These are phyloP conservation scores for Tetrapisispora pingtungensis DNA, from an alignment of 805 yeast species.

Conservation along the genomic window DNA sequence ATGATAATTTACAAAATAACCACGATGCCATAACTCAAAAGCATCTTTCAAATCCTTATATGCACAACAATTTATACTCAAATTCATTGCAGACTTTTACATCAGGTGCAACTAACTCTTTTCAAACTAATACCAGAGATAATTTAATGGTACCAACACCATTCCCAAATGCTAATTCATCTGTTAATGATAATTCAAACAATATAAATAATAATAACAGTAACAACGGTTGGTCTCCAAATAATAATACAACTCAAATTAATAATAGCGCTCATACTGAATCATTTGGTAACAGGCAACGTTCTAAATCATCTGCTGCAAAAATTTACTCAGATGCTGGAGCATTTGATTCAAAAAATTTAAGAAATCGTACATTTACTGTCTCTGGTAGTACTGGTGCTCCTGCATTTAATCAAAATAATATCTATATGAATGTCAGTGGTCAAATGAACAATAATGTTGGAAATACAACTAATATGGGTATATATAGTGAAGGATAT, in stretches of 20 bases:
- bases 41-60: background rate
- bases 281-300: constrained; percentile 12
- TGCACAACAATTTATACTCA: constrained; percentile 1
- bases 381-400: constrained; percentile 1
- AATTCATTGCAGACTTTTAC: background rate
- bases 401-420: background rate
- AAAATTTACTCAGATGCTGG: constrained; percentile 25
- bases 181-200: background rate
- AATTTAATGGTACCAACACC: constrained; percentile 5
- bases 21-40: background rate
- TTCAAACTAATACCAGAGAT: background rate
- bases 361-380: background rate
- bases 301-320: constrained; percentile 28
- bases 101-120: background rate
- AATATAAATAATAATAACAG: background rate
- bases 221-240: constrained; percentile 4
- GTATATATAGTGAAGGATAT: background rate
- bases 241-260: background rate
- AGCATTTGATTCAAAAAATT: constrained; percentile 11
- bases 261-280: background rate
- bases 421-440: background rate
- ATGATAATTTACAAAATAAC: constrained; percentile 10
- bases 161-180: constrained; percentile 2
- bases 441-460: background rate
- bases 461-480: background rate